Base-by-base conservation (phyloP, 768 basidiomycete genomes). In the Russula virescens region DNA sequence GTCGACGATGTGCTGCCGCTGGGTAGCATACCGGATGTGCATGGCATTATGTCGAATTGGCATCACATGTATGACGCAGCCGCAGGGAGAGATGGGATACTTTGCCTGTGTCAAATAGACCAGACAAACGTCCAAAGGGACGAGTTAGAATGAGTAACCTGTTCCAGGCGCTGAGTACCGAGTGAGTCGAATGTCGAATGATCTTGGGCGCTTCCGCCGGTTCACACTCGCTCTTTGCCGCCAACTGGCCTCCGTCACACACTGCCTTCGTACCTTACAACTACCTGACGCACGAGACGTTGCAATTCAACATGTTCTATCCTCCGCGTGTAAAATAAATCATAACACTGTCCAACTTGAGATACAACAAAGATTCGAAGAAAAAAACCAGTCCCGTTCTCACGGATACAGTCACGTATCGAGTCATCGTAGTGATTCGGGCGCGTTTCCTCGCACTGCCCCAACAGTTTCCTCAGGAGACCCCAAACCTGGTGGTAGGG, bases 1-100 rank as follows among this genome's bases (percentile, higher is more conserved):
- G 69, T 81, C 76, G 69, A 88, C 79, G 72, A 89, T 79, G 73
- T 89, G 87, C 73, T 83, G 82, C 69, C 87, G 80, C 74, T 87
- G 86, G 63, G 79, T 83, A 82, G 86, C 75, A 73, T 69, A 63
- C 28, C 66, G 71, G 50, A 68, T 71, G 63, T 62, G 69, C 71
- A 70, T 72, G 67, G 79, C 83, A 82, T 87, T 76, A 71, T 68
- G 62, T 56, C 66, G 71, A 58, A 68, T 71, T 61, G 31, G 69
- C 71, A 72, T 72, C 62, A 66, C 70, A 70, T 69, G 56, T 59
- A 68, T 55, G 60, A 55, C 23, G 49, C 28, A n/a, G 38, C 54
- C 21, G 42, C 28, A 9, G 45, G 26, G 25, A 43, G 46, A 26
- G 25, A 21, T 6, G 14, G 45, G 38, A 28, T 16, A 28, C 11